Percentiles rank a stretch among this genome's conserved stretches.
These are phyloP conservation scores for Lotus japonicus DNA, from an alignment of 306 rosid species.

Conservation along the genomic window DNA sequence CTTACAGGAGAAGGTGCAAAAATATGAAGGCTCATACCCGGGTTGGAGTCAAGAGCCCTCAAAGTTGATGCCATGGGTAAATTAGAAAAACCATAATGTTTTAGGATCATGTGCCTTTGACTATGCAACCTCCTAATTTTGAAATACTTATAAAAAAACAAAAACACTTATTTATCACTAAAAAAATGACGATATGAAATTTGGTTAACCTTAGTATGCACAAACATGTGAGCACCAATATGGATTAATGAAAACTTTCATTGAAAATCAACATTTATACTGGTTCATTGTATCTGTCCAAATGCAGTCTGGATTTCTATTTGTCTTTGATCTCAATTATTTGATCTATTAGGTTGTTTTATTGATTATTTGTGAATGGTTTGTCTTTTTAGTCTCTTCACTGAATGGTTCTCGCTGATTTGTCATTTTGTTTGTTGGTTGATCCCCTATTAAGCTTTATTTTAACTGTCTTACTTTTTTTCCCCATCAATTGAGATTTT, in stretches of 20 bases:
- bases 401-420: neutral
- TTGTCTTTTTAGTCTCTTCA: neutral
- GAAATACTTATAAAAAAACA: neutral
- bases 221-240: neutral
- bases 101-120: conserved; percentile 4
- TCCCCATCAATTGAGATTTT: neutral
- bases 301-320: neutral
- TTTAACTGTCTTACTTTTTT: neutral
- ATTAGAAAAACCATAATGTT: neutral
- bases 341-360: neutral
- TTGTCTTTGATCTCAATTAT: neutral
- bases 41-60: conserved; percentile 88
- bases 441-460: neutral
- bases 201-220: neutral
- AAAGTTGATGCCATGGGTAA: conserved; percentile 96
- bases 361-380: neutral
- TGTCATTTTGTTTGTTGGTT: neutral
- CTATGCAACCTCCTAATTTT: neutral
- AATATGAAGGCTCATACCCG: conserved; percentile 81
- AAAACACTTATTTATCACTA: neutral
- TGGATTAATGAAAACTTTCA: neutral
- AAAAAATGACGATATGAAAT: neutral
- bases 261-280: neutral
- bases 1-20: conserved; percentile 83
- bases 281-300: neutral